Evolutionary conservation across 1,284 basidiomycete species (phyloP).

Genomic region (Sphagnurus paluster): DNA sequence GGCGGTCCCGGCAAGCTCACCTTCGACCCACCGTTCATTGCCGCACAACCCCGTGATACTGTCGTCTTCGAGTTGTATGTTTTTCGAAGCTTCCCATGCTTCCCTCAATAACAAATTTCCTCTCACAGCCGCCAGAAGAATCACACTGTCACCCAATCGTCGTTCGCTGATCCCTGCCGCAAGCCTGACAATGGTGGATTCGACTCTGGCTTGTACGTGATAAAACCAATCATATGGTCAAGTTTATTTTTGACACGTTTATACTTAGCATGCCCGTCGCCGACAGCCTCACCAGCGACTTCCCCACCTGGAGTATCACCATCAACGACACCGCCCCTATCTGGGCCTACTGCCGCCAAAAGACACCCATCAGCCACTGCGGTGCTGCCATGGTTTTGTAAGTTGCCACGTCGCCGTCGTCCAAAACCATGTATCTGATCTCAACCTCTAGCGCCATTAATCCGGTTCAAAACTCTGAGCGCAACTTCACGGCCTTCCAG

Average conservation of each 20-base stretch:
- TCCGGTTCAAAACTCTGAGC: constrained; percentile 40
- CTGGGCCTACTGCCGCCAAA: constrained; percentile 50
- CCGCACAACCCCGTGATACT: constrained; percentile 49
- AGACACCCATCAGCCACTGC: constrained; percentile 41
- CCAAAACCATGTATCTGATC: constrained; percentile 3
- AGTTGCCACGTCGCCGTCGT: constrained; percentile 20
- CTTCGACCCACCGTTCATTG: constrained; percentile 51
- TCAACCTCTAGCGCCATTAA: constrained; percentile 41
- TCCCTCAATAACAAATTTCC: not conserved
- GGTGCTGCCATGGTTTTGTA: constrained; percentile 55
- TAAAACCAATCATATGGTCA: constrained; percentile 6
- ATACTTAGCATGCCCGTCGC: constrained; percentile 48
- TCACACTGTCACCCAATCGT: constrained; percentile 69
- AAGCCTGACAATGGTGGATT: constrained; percentile 45
- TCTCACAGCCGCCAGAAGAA: constrained; percentile 54
- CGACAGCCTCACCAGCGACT: constrained; percentile 35
- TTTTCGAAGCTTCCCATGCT: not conserved
- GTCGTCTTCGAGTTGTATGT: constrained; percentile 60
- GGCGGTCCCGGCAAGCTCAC: constrained; percentile 48
- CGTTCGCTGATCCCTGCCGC: constrained; percentile 59
- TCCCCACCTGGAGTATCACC: constrained; percentile 55
- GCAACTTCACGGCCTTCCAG: constrained; percentile 61
- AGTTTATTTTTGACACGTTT: not conserved
- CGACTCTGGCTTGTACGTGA: constrained; percentile 58
- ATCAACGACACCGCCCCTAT: constrained; percentile 56